Conservation (phyloP, 2,329 filamentous ascomycete species). For the Taxawa tesnikishii region DNA sequence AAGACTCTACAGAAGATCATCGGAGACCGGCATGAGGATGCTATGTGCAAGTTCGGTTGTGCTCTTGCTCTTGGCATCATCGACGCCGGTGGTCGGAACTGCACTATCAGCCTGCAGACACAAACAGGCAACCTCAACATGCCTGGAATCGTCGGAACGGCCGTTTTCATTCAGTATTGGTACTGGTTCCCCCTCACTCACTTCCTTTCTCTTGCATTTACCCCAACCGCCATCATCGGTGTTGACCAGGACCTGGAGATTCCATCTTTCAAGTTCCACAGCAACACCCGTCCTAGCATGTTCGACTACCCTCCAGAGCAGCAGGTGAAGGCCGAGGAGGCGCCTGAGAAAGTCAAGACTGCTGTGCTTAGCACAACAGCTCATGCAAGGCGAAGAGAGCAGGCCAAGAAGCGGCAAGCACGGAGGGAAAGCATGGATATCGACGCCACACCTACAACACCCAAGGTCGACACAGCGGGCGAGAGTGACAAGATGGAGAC, state of each 20-base stretch:
- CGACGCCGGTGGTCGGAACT: conserved; percentile 94
- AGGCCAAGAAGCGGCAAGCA: conserved; percentile 86
- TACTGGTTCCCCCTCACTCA: conserved; percentile 99
- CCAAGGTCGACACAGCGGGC: conserved; percentile 48
- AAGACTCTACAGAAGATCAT: conserved; percentile 93
- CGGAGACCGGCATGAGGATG: conserved; percentile 90
- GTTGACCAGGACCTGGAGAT: conserved; percentile 90
- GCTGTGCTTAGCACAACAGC: conserved; percentile 93
- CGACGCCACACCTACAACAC: conserved; percentile 64
- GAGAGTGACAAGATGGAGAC: conserved; percentile 75
- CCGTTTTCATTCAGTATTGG: conserved; percentile 98
- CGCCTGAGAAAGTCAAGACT: conserved; percentile 85
- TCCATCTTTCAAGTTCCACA: conserved; percentile 89
- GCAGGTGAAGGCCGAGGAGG: conserved; percentile 88
- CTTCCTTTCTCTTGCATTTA: conserved; percentile 90
- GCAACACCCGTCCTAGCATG: conserved; percentile 82
- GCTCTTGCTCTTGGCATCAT: conserved; percentile 93
- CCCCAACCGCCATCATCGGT: conserved; percentile 91
- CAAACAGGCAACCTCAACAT: conserved; percentile 98
- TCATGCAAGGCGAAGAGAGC: conserved; percentile 87
- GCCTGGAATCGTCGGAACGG: conserved; percentile 95
- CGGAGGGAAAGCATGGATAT: conserved; percentile 92
- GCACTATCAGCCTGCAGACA: conserved; percentile 93
- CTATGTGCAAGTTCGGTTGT: conserved; percentile 98
- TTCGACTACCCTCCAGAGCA: conserved; percentile 98